Evolutionary conservation across 345 rosid species (phyloP), one percentile per base, ranked within the genome.

Genomic region (Brassica carinata): DNA sequence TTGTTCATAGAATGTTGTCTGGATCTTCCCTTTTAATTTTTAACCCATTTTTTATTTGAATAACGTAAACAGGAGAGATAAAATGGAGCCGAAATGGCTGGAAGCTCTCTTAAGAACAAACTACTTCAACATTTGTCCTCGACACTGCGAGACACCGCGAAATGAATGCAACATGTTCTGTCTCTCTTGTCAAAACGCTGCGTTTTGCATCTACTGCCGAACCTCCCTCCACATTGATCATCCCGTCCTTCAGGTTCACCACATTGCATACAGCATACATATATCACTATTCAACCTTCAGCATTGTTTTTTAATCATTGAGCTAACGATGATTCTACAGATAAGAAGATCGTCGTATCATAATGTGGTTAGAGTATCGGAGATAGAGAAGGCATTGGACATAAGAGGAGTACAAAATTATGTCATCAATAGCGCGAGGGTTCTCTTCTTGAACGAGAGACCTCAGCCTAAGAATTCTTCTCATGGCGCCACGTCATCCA

Each of bases 161-260:
- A 89, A 91, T 61, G 97, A 94, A 86, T 90, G 94, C 77, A 94
- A 94, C 78, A 89, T 94, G 97, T 94, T 84, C 83, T 94, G 98
- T 69, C 77, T 94, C 48, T 97, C 89, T 33, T 94, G 98, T 57
- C 81, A 71, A 26, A 87, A 81, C 58, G 84, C 78, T 7, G 88
- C 94, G 61, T 92, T 92, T 80, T 94, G 96, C 82, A 88, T 89
- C 83, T 92, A 90, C 69, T 94, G 98, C 83, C 92, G 94, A 15
- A 88, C 98, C 23, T 87, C 93, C 8, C 82, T 74, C 73, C 98
- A 94, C 85, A 86, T 84, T 53, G 94, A 91, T 72, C 98, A 94
- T 73, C 89, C 82, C 38, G 98, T 90, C 36, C 86, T 94, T 64
- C 98, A 94, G 93, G 98, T 89, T 2, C 63, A 40, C 36, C 40